Evolutionary conservation across 768 basidiomycete genomes (phyloP), one percentile per base, ranked within the genome.

Genomic region (Heimioporus sp.): DNA sequence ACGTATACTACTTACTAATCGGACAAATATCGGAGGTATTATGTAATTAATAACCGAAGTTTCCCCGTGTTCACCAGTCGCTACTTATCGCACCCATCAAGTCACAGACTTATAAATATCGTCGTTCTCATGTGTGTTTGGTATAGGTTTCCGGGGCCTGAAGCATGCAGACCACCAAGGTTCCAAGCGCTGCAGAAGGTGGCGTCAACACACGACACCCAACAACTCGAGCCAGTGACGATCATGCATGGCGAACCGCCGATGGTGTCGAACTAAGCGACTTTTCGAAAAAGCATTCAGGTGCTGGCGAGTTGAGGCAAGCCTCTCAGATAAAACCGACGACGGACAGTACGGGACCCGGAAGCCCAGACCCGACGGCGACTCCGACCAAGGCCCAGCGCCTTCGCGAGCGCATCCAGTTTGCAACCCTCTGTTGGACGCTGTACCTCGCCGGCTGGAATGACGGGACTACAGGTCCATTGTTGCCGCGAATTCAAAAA

Each of bases 361-460:
- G 36, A n/a, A 16, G 9, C 17, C 3, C 43, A 21, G 21, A 39
- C 5, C 12, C 37, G 4, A 20, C 36, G n/a, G 42, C 48, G 7
- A 36, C 38, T 13, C 61, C 54, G 17, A 60, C 58, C 20, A 65
- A 46, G 40, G 47, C 51, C 15, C 71, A 68, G 44, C 49, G 49
- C 10, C 45, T 57, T 17, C 66, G 51, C 5, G 59, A 51, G 13
- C 58, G 49, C 3, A 53, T 72, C n/a, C 74, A 75, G 37, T 67
- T 73, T 38, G 54, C 46, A 10, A 57, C 69, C 1, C 60, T 74
- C 2, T 74, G 71, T 54, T 73, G 62, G 59, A 60, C 64, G 39
- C 10, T 72, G 15, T 75, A 69, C 44, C 52, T 74, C 17, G 51
- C 60, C 0, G 73, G 73, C 10, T 74, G 73, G 70, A 73, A 73